Evolutionary conservation across 345 rosid genomes (phyloP).

Genomic region (Citrus australasica): DNA sequence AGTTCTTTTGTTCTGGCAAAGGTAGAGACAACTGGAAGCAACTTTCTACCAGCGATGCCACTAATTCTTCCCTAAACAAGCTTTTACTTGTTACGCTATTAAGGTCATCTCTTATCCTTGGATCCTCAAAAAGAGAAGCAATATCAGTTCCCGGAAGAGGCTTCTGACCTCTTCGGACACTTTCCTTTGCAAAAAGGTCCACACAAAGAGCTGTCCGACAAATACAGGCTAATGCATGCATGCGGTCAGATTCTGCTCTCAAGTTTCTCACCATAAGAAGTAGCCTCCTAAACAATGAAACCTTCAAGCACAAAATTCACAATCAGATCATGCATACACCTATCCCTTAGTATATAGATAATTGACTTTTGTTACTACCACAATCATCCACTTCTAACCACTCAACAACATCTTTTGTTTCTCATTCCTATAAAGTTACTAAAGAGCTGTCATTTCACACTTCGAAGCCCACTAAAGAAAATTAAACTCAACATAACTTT

Average conservation of each 20-base stretch:
- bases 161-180: conserved; percentile 95
- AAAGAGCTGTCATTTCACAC: neutral
- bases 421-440: neutral
- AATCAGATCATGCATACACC: conserved; percentile 8
- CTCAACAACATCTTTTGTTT: neutral
- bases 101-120: conserved; percentile 84
- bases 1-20: conserved; percentile 82
- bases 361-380: neutral
- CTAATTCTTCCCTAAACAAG: conserved; percentile 92
- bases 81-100: conserved; percentile 74
- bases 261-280: conserved; percentile 97
- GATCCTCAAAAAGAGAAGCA: conserved; percentile 94
- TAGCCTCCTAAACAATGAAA: conserved; percentile 85
- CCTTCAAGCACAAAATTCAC: conserved; percentile 50
- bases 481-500: neutral
- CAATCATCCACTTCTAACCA: neutral
- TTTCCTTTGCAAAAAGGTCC: conserved; percentile 95
- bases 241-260: conserved; percentile 97
- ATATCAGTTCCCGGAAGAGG: conserved; percentile 95
- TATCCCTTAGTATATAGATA: neutral
- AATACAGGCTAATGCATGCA: conserved; percentile 97
- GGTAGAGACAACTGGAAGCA: conserved; percentile 98
- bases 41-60: conserved; percentile 96
- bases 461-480: neutral
- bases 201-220: conserved; percentile 98